Conservation (phyloP, 257 asterid genomes). For the Nicotiana undulata region DNA sequence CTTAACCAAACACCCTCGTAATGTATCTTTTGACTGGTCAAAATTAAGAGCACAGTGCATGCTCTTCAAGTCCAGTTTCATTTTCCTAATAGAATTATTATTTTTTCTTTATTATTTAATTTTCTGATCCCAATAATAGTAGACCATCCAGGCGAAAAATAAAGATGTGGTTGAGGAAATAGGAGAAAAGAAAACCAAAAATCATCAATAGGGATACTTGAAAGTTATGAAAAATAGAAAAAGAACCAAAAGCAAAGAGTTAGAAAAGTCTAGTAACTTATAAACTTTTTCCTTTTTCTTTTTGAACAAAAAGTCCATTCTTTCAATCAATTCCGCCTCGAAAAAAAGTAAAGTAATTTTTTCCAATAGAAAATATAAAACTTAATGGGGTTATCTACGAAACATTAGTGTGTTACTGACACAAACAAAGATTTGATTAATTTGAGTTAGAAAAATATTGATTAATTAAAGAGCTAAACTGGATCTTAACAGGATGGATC, state of each 20-base stretch:
- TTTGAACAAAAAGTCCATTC: neutral
- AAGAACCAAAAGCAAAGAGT: neutral
- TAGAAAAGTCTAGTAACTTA: neutral
- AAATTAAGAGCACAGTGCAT: no score
- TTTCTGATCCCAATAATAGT: no score
- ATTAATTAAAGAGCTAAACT: neutral
- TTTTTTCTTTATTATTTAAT: no score
- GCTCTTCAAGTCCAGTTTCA: no score
- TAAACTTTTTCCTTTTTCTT: neutral
- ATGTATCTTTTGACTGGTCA: no score
- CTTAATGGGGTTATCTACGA: neutral
- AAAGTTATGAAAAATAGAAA: neutral
- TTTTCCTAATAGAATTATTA: no score
- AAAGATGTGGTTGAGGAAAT: neutral
- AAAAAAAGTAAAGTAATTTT: neutral
- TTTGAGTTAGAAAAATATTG: neutral
- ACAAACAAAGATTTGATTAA: slow-evolving; percentile 1
- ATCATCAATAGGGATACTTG: neutral
- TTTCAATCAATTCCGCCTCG: neutral
- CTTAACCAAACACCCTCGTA: no score
- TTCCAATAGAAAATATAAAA: neutral
- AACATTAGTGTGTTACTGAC: neutral
- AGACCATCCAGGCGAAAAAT: no score
- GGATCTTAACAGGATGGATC: slow-evolving; percentile 8
- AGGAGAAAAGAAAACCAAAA: neutral